A percentile compares a stretch with the other conserved stretches of the same genome.
Conservation (phyloP, 495 filamentous ascomycete genomes). For the Sphaerosporella brunnea region DNA sequence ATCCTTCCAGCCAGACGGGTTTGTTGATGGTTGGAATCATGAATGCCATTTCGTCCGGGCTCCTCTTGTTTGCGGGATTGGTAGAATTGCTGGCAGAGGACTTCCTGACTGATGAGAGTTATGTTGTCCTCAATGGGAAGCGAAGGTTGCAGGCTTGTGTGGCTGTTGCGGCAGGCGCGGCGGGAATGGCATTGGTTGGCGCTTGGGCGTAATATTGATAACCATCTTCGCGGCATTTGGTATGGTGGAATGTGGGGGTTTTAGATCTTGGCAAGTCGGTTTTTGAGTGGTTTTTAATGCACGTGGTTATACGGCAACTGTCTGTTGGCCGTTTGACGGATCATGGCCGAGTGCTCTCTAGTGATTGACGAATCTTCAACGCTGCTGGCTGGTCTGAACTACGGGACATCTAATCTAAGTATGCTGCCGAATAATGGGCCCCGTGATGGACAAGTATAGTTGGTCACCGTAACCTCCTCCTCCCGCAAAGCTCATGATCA, state of each 20-base stretch:
- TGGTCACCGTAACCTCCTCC: too few relatives aligned
- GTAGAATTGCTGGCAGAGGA: conserved; percentile 88
- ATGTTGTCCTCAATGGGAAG: conserved; percentile 49
- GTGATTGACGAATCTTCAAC: too few relatives aligned
- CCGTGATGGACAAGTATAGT: too few relatives aligned
- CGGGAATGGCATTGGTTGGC: conserved; percentile 74
- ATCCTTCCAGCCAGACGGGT: conserved; percentile 63
- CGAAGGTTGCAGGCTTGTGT: conserved; percentile 56
- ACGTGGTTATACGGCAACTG: too few relatives aligned
- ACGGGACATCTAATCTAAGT: too few relatives aligned
- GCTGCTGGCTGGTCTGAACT: too few relatives aligned
- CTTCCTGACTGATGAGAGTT: conserved; percentile 78
- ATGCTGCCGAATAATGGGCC: too few relatives aligned
- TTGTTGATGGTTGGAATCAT: conserved; percentile 81
- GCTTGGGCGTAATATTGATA: conserved; percentile 50
- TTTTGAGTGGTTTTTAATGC: not conserved
- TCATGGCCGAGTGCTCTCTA: too few relatives aligned
- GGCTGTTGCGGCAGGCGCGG: conserved; percentile 57
- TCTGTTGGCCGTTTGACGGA: too few relatives aligned
- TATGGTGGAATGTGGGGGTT: too few relatives aligned
- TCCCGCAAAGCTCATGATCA: too few relatives aligned
- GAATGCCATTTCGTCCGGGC: conserved; percentile 74
- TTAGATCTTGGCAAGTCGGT: not conserved
- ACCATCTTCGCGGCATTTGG: not conserved
- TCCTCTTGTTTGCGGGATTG: conserved; percentile 77